Base-by-base conservation (phyloP, 1,139 yeast genomes). In the Kodamaea sp. region DNA sequence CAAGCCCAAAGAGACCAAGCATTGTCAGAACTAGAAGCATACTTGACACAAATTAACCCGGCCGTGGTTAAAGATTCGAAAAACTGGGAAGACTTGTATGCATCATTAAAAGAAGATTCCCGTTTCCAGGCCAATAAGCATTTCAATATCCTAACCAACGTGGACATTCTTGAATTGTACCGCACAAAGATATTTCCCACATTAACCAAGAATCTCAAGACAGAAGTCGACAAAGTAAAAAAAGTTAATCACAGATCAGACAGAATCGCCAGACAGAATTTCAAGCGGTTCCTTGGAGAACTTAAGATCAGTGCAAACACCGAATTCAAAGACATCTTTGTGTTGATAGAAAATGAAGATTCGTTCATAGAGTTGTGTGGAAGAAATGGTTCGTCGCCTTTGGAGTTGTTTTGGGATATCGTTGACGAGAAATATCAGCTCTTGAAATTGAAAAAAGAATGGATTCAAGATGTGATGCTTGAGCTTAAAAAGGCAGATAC, bases 321-420 rank as follows among this genome's bases (percentile, higher is more conserved):
- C 1, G 66, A 60, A 35, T 88, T 94, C 81, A 62, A 60, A 35
- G 80, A 80, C 16, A 53, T 86, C 5, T 66, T 76, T 24, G 66
- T 75, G 0, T 39, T 55, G 3, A 50, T 89, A 2, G 79, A 78
- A 44, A 72, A 75, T 19, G 83, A 83, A 39, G 70, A 66, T 34
- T 63, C 79, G 12, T 88, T 83, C 50, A 54, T 74, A 11, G 78
- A 73, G 15, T 48, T 88, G 26, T 72, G 89, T 41, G 96, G 95
- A 0, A 72, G 90, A 39, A 70, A 78, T 27, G 97, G 97, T 0
- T 88, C 97, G 0, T 71, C 80, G 1, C 85, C 96, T 0, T 53
- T 83, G 23, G 96, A 89, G 41, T 60, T 87, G 28, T 87, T 85
- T 50, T 76, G 88, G 78, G 96, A 90, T 55, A 54, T 75, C 1